Evolutionary conservation across 768 basidiomycete genomes (phyloP), one percentile per base, ranked within the genome.

Genomic region (Leccinellum albellum): DNA sequence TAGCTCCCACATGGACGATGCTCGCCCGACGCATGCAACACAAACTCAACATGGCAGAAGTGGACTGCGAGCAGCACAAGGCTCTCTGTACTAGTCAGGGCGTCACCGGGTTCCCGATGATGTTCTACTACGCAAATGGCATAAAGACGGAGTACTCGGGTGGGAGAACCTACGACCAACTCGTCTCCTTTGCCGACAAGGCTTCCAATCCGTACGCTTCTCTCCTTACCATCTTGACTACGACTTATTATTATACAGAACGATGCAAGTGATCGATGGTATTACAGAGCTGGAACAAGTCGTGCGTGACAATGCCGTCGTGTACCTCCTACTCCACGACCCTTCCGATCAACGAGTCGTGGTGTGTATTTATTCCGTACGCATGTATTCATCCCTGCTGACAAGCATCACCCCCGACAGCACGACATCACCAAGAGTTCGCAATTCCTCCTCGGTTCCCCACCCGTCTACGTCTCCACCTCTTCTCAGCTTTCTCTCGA

Each of bases 51-150:
- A 75, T 99, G 9, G 94, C 86, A 3, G 86, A 96, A 59, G 87
- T 99, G 14, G 84, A 99, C 67, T 99, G 96, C 66, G 96, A 98
- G 17, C 83, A 77, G 1, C 76, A 94, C 63, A 75, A 78, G 42
- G 70, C 78, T 0, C 66, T 94, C 6, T 99, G 96, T 73, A 75
- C 78, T 46, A 64, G 73, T 13, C 78, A 93, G 55, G 80, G 78
- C 3, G 79, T 99, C 17, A 68, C 79, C 28, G 94, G 92, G 1
- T 99, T 91, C 71, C 96, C 96, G 1, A 91, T 88, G 50, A 75
- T 98, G 42, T 73, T 84, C 44, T 88, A 88, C 77, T 90, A 82
- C 26, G 79, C 79, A 13, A 68, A 70, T 4, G 79, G 82, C 8
- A 85, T 79, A 3, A 82, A 77, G 67, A 82, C 84, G 1, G 94